Conservation (phyloP, 768 basidiomycete genomes). For the Leucosporidium scottii region DNA sequence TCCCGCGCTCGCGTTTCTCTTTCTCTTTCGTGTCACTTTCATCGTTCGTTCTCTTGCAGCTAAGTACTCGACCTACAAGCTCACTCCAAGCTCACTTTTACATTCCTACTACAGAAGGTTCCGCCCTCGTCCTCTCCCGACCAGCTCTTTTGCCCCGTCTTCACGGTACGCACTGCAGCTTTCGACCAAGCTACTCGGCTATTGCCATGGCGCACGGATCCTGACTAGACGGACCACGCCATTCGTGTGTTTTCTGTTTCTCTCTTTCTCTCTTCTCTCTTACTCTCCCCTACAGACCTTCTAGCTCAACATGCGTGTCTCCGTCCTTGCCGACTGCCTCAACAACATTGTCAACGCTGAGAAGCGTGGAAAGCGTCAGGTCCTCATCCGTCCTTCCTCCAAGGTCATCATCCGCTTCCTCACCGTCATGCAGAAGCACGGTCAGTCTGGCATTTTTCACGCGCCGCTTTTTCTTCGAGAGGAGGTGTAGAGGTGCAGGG, state of each 20-base stretch:
- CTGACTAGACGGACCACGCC: neutral
- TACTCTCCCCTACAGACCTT: neutral
- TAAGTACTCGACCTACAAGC: neutral
- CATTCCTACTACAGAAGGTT: neutral
- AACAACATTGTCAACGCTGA: conserved; percentile 74
- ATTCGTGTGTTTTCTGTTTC: neutral
- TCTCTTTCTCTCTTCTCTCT: neutral
- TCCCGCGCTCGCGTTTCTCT: neutral
- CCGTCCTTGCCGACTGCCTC: conserved; percentile 53
- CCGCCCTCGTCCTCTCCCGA: neutral
- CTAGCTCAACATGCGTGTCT: conserved; percentile 30
- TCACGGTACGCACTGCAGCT: neutral
- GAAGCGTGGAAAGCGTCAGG: conserved; percentile 98
- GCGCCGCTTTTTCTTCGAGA: neutral
- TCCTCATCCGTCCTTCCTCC: conserved; percentile 90
- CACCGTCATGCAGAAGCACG: conserved; percentile 98
- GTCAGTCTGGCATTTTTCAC: conserved; percentile 47
- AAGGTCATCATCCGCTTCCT: conserved; percentile 98
- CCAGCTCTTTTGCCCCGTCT: neutral
- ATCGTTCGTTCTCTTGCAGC: neutral
- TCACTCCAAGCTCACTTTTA: neutral
- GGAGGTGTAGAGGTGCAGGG: neutral
- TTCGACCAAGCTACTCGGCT: no score
- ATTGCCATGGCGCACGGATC: neutral
- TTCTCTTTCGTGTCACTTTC: neutral